phyloP scores from a whole-genome alignment of 768 basidiomycete genomes.

The Lentinula sp. region DNA sequence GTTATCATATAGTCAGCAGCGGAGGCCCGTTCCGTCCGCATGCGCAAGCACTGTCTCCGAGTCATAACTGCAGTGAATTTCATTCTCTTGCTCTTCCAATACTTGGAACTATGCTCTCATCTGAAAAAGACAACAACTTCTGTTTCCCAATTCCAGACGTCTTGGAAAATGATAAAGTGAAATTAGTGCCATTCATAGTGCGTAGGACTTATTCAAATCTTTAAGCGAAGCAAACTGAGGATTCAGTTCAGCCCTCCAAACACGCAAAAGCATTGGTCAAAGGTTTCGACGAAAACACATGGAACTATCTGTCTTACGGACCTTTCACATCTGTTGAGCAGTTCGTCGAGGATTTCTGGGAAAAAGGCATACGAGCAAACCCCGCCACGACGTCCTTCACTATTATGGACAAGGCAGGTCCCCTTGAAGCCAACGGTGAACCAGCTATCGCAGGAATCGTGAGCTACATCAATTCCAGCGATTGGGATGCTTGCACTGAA shows the following conservation, averaged over 20 bases:
- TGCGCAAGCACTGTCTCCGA: neutral
- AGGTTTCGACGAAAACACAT: conserved; percentile 31
- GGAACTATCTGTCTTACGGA: conserved; percentile 43
- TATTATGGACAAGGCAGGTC: conserved; percentile 44
- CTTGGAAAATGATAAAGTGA: conserved; percentile 3
- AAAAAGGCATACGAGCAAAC: conserved; percentile 27
- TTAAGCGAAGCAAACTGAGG: neutral
- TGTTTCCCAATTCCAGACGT: conserved; percentile 7
- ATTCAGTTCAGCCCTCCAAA: conserved; percentile 29
- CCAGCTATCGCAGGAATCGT: conserved; percentile 43
- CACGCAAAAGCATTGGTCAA: conserved; percentile 37
- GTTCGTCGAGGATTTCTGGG: conserved; percentile 28
- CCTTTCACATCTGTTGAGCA: conserved; percentile 33
- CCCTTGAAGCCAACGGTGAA: conserved; percentile 6
- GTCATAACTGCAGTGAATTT: neutral
- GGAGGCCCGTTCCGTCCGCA: neutral
- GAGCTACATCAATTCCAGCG: conserved; percentile 40
- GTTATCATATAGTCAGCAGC: neutral
- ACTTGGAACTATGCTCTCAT: neutral
- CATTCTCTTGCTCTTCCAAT: neutral
- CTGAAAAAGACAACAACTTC: conserved; percentile 4
- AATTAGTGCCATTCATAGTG: conserved; percentile 7
- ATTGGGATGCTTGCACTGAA: conserved; percentile 39
- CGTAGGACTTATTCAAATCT: neutral
- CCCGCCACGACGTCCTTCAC: conserved; percentile 38